A percentile compares a stretch with the other conserved stretches of the same genome.
These are phyloP conservation scores for Geranomyces variabilis DNA, from an alignment of 192 early-diverging fungal genomes.

Conservation along the genomic window DNA sequence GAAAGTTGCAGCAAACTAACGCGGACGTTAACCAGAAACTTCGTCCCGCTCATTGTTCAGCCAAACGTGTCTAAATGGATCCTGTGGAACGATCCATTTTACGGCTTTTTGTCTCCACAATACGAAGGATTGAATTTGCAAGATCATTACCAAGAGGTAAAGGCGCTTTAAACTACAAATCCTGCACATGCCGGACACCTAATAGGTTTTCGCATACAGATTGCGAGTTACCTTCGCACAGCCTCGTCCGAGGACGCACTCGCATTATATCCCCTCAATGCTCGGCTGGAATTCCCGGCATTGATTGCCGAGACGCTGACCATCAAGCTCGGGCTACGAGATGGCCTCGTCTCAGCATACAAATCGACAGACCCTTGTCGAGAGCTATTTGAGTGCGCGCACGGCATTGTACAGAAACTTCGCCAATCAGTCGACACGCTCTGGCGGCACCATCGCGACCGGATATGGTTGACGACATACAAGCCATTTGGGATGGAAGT, in stretches of 20 bases:
- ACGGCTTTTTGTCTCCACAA: slow-evolving; percentile 77
- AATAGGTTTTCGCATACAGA: neutral
- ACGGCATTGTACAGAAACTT: slow-evolving; percentile 20
- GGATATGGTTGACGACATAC: slow-evolving; percentile 74
- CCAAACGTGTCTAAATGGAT: slow-evolving; percentile 69
- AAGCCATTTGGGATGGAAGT: slow-evolving; percentile 89
- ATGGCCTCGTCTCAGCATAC: slow-evolving; percentile 66
- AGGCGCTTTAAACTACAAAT: neutral
- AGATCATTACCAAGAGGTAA: slow-evolving; percentile 58
- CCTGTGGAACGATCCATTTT: slow-evolving; percentile 76
- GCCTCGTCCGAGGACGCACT: slow-evolving; percentile 46
- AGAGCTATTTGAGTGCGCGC: slow-evolving; percentile 61
- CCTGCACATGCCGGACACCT: neutral
- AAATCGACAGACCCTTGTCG: slow-evolving; percentile 59
- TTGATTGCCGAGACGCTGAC: slow-evolving; percentile 68
- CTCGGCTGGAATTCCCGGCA: slow-evolving; percentile 67
- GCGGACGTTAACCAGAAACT: neutral
- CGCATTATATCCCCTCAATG: slow-evolving; percentile 68
- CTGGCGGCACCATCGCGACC: slow-evolving; percentile 77
- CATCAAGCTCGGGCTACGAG: slow-evolving; percentile 72
- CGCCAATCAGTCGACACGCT: slow-evolving; percentile 56
- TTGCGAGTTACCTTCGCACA: slow-evolving; percentile 55
- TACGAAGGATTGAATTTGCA: slow-evolving; percentile 71
- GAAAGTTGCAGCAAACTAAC: neutral
- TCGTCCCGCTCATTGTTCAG: neutral